These are phyloP conservation scores for Pleurotus platypus DNA, from an alignment of 768 basidiomycete species.

Conservation along the genomic window DNA sequence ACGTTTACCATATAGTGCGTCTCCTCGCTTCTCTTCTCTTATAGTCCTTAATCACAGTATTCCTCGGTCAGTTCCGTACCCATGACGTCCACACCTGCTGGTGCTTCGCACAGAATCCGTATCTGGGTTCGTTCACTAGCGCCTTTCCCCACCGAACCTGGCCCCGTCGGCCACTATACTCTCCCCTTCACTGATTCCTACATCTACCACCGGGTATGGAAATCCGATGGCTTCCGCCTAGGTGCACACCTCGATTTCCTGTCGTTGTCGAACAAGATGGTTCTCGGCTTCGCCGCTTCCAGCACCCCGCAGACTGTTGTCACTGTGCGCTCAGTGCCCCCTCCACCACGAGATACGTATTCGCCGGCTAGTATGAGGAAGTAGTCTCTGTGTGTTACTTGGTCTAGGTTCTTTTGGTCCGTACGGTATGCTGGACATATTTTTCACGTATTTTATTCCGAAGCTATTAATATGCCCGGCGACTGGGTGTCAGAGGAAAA, in stretches of 20 bases:
- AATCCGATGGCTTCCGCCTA: constrained; percentile 58
- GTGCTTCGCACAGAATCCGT: constrained; percentile 60
- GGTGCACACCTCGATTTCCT: constrained; percentile 56
- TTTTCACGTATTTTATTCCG: neutral
- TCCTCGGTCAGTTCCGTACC: constrained; percentile 44
- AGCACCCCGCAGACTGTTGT: neutral
- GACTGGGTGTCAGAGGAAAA: neutral
- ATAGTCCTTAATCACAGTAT: constrained; percentile 2
- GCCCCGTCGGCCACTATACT: constrained; percentile 35
- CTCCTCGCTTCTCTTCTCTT: neutral
- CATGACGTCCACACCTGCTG: constrained; percentile 46
- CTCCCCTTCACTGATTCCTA: constrained; percentile 45
- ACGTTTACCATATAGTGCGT: constrained; percentile 63
- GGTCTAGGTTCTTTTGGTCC: neutral
- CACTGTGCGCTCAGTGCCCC: neutral
- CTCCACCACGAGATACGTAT: neutral
- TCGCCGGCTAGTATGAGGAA: neutral
- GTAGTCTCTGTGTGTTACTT: neutral
- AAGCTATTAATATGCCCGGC: neutral
- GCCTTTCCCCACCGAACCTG: constrained; percentile 24
- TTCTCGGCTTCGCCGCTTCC: constrained; percentile 39
- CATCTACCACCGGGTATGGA: constrained; percentile 65
- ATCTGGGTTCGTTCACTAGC: constrained; percentile 57
- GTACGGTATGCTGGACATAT: constrained; percentile 3
- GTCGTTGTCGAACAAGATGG: constrained; percentile 41